Evolutionary conservation across 2,329 filamentous ascomycete species (phyloP), one percentile per base, ranked within the genome.

Genomic region (Pseudopithomyces chartarum): DNA sequence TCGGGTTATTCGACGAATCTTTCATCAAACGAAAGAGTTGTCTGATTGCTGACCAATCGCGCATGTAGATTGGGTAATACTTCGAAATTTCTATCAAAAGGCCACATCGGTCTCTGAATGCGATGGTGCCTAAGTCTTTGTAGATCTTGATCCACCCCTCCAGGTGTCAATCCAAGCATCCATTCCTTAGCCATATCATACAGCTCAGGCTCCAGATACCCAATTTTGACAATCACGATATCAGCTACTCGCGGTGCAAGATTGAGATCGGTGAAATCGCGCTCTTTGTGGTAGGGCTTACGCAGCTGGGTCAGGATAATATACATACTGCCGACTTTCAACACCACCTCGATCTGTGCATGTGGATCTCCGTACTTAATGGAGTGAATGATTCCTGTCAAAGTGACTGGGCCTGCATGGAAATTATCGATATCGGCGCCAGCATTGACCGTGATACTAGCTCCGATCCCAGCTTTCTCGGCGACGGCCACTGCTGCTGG

Each of bases 321-420:
- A 59, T 78, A 82, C 1, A 84, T 77, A 58, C 77, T 80, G 6
- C 81, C 81, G 2, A 84, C 71, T 49, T 81, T 79, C 29, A 85
- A 57, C 1, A 84, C 83, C 0, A 81, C 78, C 60, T 85, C 82
- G 2, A 75, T 68, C 2, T 70, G 65, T 0, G 82, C 83, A 60
- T 84, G 69, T 15, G 57, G 73, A 63, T 85, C 83, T 3, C 82
- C 82, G 29, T 81, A 71, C 56, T 79, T 81, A 67, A 85, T 81
- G 0, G 81, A 70, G 59, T 84, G 78, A 0, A 85, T 79, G 0
- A 70, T 68, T 0, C 82, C 82, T 4, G 38, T 50, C 17, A 55
- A n/a, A 17, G 53, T 50, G 1, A 55, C 26, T 10, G 53, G 53
- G 15, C 46, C 53, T 8, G 53, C 45, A 26, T 55, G 53, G 12